Evolutionary conservation across 2,329 filamentous ascomycete genomes (phyloP).

Genomic region (Botrytis sinoallii): DNA sequence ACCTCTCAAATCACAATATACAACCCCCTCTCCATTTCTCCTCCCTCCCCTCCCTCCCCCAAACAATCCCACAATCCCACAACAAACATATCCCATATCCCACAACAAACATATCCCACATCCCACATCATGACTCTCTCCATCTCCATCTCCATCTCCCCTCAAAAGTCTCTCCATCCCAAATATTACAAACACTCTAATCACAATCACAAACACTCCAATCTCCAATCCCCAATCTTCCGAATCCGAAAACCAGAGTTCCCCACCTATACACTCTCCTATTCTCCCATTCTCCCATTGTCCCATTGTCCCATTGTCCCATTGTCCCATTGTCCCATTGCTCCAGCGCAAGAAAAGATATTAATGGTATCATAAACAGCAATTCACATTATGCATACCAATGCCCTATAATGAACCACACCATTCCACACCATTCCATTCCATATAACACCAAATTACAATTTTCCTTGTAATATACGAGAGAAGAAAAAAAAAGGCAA

Average conservation of each 20-base stretch:
- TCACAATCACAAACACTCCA: too few species aligned
- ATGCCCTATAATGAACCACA: not conserved
- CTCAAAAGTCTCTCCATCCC: not conserved
- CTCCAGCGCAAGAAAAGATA: not conserved
- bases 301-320: too few species aligned
- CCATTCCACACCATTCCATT: not conserved
- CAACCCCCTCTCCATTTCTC: too few species aligned
- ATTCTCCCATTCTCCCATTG: not conserved
- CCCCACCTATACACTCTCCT: not conserved
- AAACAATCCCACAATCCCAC: not conserved
- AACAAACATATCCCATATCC: not conserved
- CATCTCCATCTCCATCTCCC: too few species aligned
- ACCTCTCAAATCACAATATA: too few species aligned
- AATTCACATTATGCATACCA: conserved; percentile 15
- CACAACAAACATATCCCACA: not conserved
- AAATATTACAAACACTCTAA: not conserved
- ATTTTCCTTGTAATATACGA: not conserved
- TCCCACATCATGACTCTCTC: not conserved
- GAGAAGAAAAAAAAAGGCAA: not conserved
- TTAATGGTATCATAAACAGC: conserved; percentile 1
- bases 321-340: not conserved
- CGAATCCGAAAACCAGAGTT: not conserved
- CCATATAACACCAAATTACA: conserved; percentile 6
- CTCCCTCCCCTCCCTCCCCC: too few species aligned
- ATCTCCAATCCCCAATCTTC: not conserved